Conservation (phyloP, 2,329 filamentous ascomycete species). For the Aspergillus neoniger region DNA sequence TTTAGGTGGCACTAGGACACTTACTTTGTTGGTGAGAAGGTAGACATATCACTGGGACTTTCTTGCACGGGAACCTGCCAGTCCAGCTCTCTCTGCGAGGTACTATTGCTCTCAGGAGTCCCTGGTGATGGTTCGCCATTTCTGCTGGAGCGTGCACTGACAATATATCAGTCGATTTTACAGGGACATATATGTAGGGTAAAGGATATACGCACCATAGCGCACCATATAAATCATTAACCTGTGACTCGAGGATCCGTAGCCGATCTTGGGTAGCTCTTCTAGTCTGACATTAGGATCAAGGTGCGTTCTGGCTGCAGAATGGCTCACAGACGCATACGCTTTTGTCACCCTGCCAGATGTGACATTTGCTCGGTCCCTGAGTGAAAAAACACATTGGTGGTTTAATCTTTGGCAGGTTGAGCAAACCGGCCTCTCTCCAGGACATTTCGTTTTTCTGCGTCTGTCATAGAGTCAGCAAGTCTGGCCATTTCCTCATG, state of each 20-base stretch:
- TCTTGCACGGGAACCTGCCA: background rate
- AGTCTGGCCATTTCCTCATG: background rate
- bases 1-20: background rate
- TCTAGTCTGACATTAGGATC: background rate
- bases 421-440: slow-evolving; percentile 11
- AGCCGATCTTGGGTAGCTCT: slow-evolving; percentile 3
- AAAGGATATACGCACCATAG: background rate
- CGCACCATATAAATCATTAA: background rate
- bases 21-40: background rate
- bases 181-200: background rate
- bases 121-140: background rate
- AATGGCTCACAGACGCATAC: background rate
- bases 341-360: background rate
- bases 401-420: slow-evolving; percentile 12
- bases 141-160: background rate
- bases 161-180: too few species aligned
- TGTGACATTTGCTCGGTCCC: background rate
- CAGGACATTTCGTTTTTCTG: slow-evolving; percentile 16
- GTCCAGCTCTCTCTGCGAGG: background rate
- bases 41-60: background rate
- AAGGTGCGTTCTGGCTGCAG: background rate
- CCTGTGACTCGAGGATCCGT: background rate
- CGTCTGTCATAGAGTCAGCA: background rate
- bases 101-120: background rate
- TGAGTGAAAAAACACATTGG: slow-evolving; percentile 4